Evolutionary conservation across 495 filamentous ascomycete genomes (phyloP).

Genomic region (Neurospora sp.): DNA sequence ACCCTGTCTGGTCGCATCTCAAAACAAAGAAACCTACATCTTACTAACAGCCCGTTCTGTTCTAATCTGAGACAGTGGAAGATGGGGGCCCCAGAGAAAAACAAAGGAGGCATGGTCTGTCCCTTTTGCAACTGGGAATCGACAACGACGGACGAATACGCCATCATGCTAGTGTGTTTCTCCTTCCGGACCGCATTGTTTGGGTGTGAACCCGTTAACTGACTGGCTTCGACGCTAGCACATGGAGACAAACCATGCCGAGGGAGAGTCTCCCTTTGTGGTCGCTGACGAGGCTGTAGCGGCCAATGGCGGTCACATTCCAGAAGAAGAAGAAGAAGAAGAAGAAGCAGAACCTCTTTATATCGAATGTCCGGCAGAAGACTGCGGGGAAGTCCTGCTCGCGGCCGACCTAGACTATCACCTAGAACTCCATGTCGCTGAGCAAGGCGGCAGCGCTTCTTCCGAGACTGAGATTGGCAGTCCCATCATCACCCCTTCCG

Average conservation of each 20-base stretch:
- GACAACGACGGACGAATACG: constrained; percentile 14
- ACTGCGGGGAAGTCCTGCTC: constrained; percentile 62
- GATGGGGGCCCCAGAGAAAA: neutral
- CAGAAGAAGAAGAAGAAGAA: constrained; percentile 50
- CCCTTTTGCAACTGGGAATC: constrained; percentile 23
- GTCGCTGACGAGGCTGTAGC: constrained; percentile 6
- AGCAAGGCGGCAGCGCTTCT: constrained; percentile 22
- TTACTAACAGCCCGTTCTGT: neutral
- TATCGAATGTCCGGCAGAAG: constrained; percentile 55
- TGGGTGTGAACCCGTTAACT: neutral
- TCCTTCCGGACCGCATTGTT: neutral
- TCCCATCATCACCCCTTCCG: neutral
- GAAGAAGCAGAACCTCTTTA: constrained; percentile 36
- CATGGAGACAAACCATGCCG: constrained; percentile 47
- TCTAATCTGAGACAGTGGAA: neutral
- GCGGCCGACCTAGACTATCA: constrained; percentile 56
- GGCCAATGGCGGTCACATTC: neutral
- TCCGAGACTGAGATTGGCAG: neutral
- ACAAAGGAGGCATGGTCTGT: constrained; percentile 9
- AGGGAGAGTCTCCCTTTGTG: constrained; percentile 44
- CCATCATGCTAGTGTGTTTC: constrained; percentile 21
- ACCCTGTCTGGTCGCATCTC: neutral
- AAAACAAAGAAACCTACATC: neutral
- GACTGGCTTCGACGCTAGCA: constrained; percentile 26
- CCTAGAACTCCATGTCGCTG: constrained; percentile 58